These are phyloP conservation scores for Thuja plicata DNA, from an alignment of 83 land plant species.

Conservation along the genomic window DNA sequence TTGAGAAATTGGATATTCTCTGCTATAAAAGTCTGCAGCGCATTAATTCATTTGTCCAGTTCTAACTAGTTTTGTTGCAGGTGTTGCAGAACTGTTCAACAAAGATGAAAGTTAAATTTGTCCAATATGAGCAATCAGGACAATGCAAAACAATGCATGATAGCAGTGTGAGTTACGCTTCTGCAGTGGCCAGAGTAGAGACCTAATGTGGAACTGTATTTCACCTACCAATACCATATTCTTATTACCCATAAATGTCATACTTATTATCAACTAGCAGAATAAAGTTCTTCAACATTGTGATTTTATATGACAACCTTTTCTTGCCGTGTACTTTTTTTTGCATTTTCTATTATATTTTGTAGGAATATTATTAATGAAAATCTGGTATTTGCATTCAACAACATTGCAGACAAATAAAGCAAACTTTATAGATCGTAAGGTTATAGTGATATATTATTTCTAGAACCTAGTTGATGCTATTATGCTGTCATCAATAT, in stretches of 20 bases:
- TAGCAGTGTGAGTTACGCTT: slow-evolving; percentile 99
- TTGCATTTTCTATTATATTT: no score
- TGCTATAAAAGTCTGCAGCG: background rate
- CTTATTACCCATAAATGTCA: background rate
- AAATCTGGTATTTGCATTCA: no score
- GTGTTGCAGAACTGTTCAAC: slow-evolving; percentile 77
- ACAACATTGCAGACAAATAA: background rate
- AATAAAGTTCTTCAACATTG: background rate
- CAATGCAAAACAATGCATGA: slow-evolving; percentile 89
- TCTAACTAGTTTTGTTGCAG: slow-evolving; percentile 34
- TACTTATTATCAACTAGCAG: background rate
- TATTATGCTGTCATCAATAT: background rate
- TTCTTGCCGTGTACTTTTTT: background rate
- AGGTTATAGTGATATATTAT: background rate
- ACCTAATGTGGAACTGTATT: slow-evolving; percentile 19
- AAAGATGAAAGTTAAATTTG: slow-evolving; percentile 64
- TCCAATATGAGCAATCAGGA: slow-evolving; percentile 96
- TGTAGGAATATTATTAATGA: no score
- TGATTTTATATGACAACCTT: background rate
- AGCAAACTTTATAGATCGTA: background rate
- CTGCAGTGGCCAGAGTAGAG: slow-evolving; percentile 81
- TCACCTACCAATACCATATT: background rate
- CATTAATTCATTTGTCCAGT: background rate
- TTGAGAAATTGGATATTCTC: background rate
- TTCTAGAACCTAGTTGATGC: background rate